Base-by-base conservation (phyloP, 208 protist genomes). In the Crithidia fasciculata region DNA sequence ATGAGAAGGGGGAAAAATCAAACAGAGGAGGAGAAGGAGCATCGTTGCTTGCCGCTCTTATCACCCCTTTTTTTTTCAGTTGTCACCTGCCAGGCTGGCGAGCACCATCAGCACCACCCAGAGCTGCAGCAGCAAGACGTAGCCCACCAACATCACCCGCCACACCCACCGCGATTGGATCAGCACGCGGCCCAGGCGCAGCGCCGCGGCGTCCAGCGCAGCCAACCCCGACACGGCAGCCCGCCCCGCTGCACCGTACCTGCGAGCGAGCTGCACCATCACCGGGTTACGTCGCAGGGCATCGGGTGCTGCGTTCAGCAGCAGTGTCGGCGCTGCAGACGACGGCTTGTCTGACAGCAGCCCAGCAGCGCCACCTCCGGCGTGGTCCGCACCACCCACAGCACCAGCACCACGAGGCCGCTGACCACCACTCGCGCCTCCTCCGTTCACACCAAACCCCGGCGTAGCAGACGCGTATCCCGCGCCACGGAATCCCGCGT, bases 121-220 rank as follows among this genome's bases (percentile, higher is more conserved):
- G 37, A 84, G 49, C 54, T 93, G 88, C 41, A 93, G 67, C 41
- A 86, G 76, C 6, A 69, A 10, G n/a, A 93, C 68, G 60, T 93
- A 93, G 28, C 79, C 39, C 57, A 80, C 74, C 28, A 78, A 40
- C 9, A 57, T n/a, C 37, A 93, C 72, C 10, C 88, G 84, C 45
- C 80, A 66, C 40, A 85, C 28, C 55, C 80, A 76, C 37, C 57
- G 53, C 44, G 74, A n/a, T 12, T 82, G 76, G 5, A 60, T 63
- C 15, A 93, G 74, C 37, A 76, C 10, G 39, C 68, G 67, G n/a
- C 71, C 80, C 8, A 87, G 36, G 16, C 66, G 70, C 12, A 93
- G 3, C 10, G 74, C 78, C 12, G 62, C 40, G 19, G 53, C 62
- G 57, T 93, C 88, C 9, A 90, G 19, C 15, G 44, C 28, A 18